phyloP scores from a whole-genome alignment of 257 asterid species.

The Rauvolfia tetraphylla region DNA sequence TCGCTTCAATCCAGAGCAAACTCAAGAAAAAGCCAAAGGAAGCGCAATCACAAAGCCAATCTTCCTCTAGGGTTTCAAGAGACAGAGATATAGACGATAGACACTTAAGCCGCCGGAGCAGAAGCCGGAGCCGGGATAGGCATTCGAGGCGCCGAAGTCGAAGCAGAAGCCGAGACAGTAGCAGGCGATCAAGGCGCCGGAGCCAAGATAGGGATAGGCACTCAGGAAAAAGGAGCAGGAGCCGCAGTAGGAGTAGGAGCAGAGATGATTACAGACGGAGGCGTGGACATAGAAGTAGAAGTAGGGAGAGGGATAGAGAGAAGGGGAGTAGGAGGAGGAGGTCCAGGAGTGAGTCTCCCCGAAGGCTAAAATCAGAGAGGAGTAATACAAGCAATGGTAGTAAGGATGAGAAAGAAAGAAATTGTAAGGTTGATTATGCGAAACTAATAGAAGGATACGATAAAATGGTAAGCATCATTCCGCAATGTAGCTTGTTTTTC shows the following conservation, averaged over 20 bases:
- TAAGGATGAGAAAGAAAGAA: constrained; percentile 25
- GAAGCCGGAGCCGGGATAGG: constrained; percentile 30
- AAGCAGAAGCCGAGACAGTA: constrained; percentile 43
- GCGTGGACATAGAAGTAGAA: constrained; percentile 29
- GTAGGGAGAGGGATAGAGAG: constrained; percentile 40
- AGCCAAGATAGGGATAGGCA: constrained; percentile 25
- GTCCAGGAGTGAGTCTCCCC: constrained; percentile 39
- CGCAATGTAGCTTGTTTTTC: background rate
- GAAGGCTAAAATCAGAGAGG: constrained; percentile 32
- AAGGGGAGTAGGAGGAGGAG: constrained; percentile 41
- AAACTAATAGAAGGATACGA: constrained; percentile 65
- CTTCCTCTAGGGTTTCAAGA: constrained; percentile 23
- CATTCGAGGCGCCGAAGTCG: constrained; percentile 35
- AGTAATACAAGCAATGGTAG: constrained; percentile 26
- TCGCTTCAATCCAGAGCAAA: constrained; percentile 64
- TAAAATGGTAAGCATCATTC: constrained; percentile 48
- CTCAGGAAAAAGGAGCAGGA: constrained; percentile 34
- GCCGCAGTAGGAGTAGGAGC: constrained; percentile 26
- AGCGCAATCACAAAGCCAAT: constrained; percentile 6
- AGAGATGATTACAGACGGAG: constrained; percentile 5
- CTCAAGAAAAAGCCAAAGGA: constrained; percentile 52
- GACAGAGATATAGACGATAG: constrained; percentile 11
- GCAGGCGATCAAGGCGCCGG: constrained; percentile 33
- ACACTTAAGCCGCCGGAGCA: constrained; percentile 23
- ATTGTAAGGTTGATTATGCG: constrained; percentile 43